Evolutionary conservation across 2,329 filamentous ascomycete genomes (phyloP).

Genomic region (Parastagonospora nodorum): DNA sequence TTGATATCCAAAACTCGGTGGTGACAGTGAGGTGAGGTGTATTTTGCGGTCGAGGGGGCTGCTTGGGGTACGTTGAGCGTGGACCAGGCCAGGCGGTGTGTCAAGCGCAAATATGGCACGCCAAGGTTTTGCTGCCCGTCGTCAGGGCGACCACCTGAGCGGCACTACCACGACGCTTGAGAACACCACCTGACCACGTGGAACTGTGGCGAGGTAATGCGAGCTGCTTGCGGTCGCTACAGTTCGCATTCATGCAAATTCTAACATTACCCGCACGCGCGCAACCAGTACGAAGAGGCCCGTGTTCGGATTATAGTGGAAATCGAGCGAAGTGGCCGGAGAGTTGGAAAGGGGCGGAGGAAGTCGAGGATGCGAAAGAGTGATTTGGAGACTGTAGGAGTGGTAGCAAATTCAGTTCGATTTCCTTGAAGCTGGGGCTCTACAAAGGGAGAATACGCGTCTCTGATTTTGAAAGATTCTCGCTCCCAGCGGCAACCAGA

Average conservation of each 20-base stretch:
- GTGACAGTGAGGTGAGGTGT: slow-evolving; percentile 17
- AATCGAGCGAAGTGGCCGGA: too few species aligned
- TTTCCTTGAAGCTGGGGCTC: too few species aligned
- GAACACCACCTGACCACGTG: not conserved
- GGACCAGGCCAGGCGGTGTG: slow-evolving; percentile 11
- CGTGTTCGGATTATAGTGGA: too few species aligned
- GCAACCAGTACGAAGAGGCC: too few species aligned
- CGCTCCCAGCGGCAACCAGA: too few species aligned
- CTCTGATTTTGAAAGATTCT: too few species aligned
- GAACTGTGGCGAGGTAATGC: too few species aligned
- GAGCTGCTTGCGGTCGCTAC: not conserved
- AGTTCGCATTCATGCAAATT: not conserved
- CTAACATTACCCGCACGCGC: not conserved
- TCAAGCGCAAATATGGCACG: slow-evolving; percentile 8
- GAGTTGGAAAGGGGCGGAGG: too few species aligned
- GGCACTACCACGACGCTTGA: not conserved
- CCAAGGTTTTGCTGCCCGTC: slow-evolving; percentile 7
- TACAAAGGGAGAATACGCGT: too few species aligned
- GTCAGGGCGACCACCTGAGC: slow-evolving; percentile 1
- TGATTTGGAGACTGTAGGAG: too few species aligned
- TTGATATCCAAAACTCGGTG: slow-evolving; percentile 9
- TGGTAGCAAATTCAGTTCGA: too few species aligned
- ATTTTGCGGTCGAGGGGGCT: slow-evolving; percentile 17
- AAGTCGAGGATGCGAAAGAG: too few species aligned
- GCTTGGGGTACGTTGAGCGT: slow-evolving; percentile 12